Evolutionary conservation across 73 alveolate genomes (phyloP), one percentile per base, ranked within the genome.

Genomic region (Blepharisma japonicum): DNA sequence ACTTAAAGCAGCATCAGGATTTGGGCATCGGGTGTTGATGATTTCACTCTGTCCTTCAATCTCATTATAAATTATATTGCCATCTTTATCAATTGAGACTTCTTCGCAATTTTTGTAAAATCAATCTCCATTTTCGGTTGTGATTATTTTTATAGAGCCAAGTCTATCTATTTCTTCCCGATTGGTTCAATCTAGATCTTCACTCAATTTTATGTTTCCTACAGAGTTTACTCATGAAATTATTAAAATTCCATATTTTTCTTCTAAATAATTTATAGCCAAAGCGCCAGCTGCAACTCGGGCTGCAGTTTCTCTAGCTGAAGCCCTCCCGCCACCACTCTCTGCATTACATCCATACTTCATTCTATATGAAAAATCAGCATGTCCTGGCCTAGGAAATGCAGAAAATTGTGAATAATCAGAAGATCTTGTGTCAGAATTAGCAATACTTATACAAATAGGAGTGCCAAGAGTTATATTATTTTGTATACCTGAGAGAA

Each of bases 281-380:
- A 81, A 45, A 6, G 84, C 81, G 6, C 89, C 85, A 48, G 82
- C 92, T 68, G 89, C 74, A 14, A 77, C 87, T 77, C 92, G 48
- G 48, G 89, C 94, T 67, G 89, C 80, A 18, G 95, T 88, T 77
- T 88, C 95, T 7, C 95, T 67, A 0, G 98, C 98, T 8, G 92
- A 79, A 48, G 96, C 85, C 45, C 98, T 86, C 74, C 98, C 98
- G 2, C 98, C 98, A 8, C 98, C 98, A 54, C 90, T 78, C 53
- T 87, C 82, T 46, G 95, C 93, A 18, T 88, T 87, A 18, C 86
- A 74, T 32, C 93, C 95, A 45, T 92, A 92, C 78, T 92, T 92
- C 66, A 78, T 74, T 77, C 81, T 77, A 77, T 92, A 92, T 6
- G 98, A 89, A 77, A 78, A 90, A 77, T 92, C 98, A 3, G 98